phyloP scores from a whole-genome alignment of 108 stramenopile species.

The Cyclotella cryptica region DNA sequence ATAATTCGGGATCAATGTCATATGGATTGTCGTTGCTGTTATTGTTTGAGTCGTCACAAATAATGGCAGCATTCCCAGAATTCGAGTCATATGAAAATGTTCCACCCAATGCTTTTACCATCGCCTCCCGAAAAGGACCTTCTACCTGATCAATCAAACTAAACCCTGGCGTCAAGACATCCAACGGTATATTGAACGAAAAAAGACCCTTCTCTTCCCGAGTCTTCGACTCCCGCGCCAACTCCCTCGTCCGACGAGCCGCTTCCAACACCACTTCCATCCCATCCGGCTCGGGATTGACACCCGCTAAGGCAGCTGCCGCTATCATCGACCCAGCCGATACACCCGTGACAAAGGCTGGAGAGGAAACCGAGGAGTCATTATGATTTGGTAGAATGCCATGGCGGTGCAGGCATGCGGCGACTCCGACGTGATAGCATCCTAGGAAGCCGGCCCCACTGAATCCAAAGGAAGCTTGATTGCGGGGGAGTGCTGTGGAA shows the following conservation, averaged over 20 bases:
- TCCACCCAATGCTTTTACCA: conserved; percentile 53
- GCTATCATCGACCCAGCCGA: conserved; percentile 70
- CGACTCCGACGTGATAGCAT: conserved; percentile 72
- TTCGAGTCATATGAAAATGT: neutral
- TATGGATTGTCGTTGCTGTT: neutral
- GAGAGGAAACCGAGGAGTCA: neutral
- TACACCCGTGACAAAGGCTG: conserved; percentile 60
- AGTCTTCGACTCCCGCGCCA: neutral
- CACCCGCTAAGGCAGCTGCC: conserved; percentile 52
- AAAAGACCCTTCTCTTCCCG: neutral
- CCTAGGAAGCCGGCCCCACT: conserved; percentile 74
- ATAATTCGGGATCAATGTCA: conserved; percentile 55
- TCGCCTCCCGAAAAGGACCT: conserved; percentile 35
- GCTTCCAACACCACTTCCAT: conserved; percentile 60
- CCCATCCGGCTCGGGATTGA: conserved; percentile 60
- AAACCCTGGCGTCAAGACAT: conserved; percentile 66
- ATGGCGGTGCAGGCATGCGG: conserved; percentile 55
- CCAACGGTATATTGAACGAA: conserved; percentile 33
- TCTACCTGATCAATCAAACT: conserved; percentile 73
- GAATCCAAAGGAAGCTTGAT: conserved; percentile 47
- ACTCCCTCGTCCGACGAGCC: conserved; percentile 52
- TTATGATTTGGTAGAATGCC: conserved; percentile 41
- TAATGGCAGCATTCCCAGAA: neutral
- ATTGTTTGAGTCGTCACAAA: neutral
- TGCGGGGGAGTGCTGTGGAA: neutral